Conservation (phyloP, 106 monocot species). For the Dactylorhiza incarnata region DNA sequence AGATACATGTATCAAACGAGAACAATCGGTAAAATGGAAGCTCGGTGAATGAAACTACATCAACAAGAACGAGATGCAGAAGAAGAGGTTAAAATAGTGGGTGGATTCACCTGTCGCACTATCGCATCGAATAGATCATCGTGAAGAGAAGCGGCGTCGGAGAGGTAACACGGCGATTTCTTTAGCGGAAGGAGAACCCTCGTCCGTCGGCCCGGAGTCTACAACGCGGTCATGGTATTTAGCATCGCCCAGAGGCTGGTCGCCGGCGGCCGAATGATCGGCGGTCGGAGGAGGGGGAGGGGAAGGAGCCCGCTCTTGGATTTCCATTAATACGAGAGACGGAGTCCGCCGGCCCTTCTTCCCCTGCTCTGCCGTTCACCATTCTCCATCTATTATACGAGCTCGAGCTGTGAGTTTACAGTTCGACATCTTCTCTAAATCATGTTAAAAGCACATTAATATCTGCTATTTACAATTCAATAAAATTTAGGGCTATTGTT, state of each 20-base stretch:
- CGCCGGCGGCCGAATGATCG: no score
- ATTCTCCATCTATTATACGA: neutral
- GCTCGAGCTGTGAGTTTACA: neutral
- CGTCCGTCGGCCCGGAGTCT: neutral
- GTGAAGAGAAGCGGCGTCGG: constrained; percentile 13
- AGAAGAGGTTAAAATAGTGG: neutral
- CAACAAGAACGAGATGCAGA: neutral
- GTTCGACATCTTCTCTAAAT: no score
- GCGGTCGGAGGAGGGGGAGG: constrained; percentile 6
- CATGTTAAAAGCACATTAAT: no score
- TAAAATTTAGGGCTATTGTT: no score
- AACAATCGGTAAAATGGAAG: neutral
- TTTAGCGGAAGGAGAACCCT: neutral
- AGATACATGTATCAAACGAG: neutral
- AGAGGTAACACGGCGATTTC: neutral
- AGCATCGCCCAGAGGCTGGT: neutral
- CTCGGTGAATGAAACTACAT: neutral
- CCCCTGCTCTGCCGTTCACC: neutral
- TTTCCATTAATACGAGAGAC: neutral
- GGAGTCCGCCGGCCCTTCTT: neutral
- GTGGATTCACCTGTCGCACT: constrained; percentile 45
- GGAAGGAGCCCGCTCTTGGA: constrained; percentile 3
- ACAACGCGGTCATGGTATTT: neutral
- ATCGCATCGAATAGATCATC: constrained; percentile 58
- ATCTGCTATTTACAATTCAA: no score